A percentile compares a stretch with the other conserved stretches of the same genome.
Evolutionary conservation across 2,329 filamentous ascomycete species (phyloP).

Genomic region (Aureobasidium sp.): DNA sequence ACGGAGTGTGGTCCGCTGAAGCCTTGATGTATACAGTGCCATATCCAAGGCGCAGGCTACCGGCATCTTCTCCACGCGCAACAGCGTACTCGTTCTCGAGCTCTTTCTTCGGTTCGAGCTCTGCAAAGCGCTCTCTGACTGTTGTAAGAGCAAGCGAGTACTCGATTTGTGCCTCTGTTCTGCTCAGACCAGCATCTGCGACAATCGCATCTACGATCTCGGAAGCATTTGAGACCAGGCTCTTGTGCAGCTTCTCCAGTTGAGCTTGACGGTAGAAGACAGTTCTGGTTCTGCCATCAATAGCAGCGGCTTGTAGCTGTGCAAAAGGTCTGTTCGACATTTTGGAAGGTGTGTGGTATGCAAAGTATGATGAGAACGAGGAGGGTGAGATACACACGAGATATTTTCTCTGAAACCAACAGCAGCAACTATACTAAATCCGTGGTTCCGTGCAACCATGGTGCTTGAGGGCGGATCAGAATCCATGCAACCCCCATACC

Average conservation of each 20-base stretch:
- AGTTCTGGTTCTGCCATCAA: conserved; percentile 41
- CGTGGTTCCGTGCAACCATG: neutral
- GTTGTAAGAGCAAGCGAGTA: conserved; percentile 35
- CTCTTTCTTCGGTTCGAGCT: conserved; percentile 34
- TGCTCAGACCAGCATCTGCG: conserved; percentile 32
- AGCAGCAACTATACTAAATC: conserved; percentile 4
- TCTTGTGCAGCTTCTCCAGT: conserved; percentile 38
- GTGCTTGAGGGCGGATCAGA: neutral
- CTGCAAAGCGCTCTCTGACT: conserved; percentile 35
- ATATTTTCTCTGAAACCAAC: neutral
- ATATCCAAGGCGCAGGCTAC: conserved; percentile 28
- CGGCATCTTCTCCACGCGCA: conserved; percentile 34
- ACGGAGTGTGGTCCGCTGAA: conserved; percentile 37
- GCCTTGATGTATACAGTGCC: conserved; percentile 46
- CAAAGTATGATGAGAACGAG: neutral
- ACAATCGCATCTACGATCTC: conserved; percentile 36
- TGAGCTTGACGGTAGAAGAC: conserved; percentile 42
- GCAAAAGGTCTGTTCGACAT: conserved; percentile 25
- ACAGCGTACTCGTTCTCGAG: conserved; percentile 39
- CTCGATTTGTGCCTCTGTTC: conserved; percentile 37
- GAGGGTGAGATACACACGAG: neutral
- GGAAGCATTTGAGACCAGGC: conserved; percentile 30
- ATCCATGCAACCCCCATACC: neutral
- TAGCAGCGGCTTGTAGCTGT: conserved; percentile 35
- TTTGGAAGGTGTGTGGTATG: neutral